These are phyloP conservation scores for Colletotrichum coccodes DNA, from an alignment of 2,329 filamentous ascomycete species.

Conservation along the genomic window DNA sequence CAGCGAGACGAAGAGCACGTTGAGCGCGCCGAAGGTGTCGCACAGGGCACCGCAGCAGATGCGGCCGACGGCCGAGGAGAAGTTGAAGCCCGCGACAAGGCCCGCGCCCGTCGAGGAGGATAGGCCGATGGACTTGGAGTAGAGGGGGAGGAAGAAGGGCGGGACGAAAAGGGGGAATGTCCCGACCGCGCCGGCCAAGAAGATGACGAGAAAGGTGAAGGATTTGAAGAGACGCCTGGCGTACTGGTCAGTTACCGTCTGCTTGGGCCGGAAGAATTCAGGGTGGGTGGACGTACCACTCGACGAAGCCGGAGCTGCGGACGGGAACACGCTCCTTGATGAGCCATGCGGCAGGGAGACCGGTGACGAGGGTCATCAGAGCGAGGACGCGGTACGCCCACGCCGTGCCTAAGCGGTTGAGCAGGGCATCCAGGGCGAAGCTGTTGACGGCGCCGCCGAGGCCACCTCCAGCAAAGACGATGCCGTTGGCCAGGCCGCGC, in stretches of 20 bases:
- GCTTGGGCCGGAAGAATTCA: background rate
- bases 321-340: conserved; percentile 58
- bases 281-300: conserved; percentile 52
- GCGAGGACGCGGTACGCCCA: conserved; percentile 66
- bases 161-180: conserved; percentile 71
- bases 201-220: conserved; percentile 61
- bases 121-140: conserved; percentile 64
- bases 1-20: conserved; percentile 62
- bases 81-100: conserved; percentile 70
- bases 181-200: conserved; percentile 63
- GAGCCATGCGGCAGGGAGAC: conserved; percentile 64
- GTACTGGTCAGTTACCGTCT: conserved; percentile 9
- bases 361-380: conserved; percentile 61
- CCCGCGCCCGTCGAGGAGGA: conserved; percentile 63
- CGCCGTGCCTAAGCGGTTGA: conserved; percentile 53
- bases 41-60: conserved; percentile 63
- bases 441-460: conserved; percentile 65
- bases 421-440: conserved; percentile 59
- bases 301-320: conserved; percentile 52
- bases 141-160: conserved; percentile 70
- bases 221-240: conserved; percentile 63
- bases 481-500: conserved; percentile 65
- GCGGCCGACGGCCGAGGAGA: conserved; percentile 67
- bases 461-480: conserved; percentile 64
- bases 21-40: conserved; percentile 65